These are phyloP conservation scores for Puccinia hordei DNA, from an alignment of 1,284 basidiomycete genomes.

Conservation along the genomic window DNA sequence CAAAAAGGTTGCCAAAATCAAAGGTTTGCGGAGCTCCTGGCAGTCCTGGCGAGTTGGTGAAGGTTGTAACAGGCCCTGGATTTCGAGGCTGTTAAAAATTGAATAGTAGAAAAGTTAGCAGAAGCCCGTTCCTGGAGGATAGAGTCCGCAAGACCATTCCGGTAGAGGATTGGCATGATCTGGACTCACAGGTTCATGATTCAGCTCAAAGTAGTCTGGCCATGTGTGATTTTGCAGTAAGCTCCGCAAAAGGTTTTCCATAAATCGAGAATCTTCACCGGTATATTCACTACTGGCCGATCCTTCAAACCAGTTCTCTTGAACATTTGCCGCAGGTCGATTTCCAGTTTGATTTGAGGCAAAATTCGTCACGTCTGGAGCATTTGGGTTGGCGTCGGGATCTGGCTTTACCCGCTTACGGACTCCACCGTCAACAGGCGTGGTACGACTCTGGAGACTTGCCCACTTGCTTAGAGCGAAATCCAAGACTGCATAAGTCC, in stretches of 20 bases:
- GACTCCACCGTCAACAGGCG: neutral
- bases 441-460: neutral
- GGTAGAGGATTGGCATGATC: neutral
- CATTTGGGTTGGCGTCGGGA: neutral
- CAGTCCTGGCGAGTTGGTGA: neutral
- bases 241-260: constrained; percentile 8
- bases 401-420: neutral
- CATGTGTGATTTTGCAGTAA: constrained; percentile 12
- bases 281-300: neutral
- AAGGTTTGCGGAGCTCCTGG: neutral
- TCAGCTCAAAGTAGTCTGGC: constrained; percentile 15
- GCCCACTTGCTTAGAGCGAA: constrained; percentile 25
- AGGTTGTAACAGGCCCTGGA: neutral
- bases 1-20: neutral
- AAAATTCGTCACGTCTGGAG: neutral
- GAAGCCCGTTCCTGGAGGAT: neutral
- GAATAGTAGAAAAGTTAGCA: neutral
- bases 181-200: constrained; percentile 10
- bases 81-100: neutral
- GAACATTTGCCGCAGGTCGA: neutral
- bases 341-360: neutral
- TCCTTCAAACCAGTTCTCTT: neutral
- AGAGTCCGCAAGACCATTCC: neutral
- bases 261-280: neutral
- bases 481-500: constrained; percentile 24